A percentile compares a stretch with the other conserved stretches of the same genome.
Conservation (phyloP, 768 basidiomycete genomes). For the Leucosporidium scottii region DNA sequence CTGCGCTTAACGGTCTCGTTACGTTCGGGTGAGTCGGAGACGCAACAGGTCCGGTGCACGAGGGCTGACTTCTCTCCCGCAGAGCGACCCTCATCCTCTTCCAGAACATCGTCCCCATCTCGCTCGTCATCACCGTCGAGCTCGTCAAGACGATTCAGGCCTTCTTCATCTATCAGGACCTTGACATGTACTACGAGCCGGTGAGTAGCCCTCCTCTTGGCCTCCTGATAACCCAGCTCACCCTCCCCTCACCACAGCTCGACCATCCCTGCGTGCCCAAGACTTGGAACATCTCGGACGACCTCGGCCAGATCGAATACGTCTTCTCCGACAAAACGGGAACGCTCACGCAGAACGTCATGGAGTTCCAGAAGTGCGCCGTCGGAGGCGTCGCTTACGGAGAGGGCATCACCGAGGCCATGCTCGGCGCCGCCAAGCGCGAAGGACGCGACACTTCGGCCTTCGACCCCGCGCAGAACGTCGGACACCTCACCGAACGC, state of each 20-base stretch:
- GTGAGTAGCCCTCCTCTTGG: constrained; percentile 26
- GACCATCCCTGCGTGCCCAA: constrained; percentile 88
- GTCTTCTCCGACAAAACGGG: constrained; percentile 90
- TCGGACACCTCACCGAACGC: constrained; percentile 55
- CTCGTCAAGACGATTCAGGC: constrained; percentile 85
- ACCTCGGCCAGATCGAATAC: constrained; percentile 97
- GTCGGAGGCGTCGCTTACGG: constrained; percentile 77
- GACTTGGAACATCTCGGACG: constrained; percentile 91
- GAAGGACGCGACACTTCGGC: constrained; percentile 59
- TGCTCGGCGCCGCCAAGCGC: constrained; percentile 79
- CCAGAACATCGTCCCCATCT: constrained; percentile 97
- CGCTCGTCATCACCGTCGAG: constrained; percentile 95
- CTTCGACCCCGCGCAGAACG: constrained; percentile 64
- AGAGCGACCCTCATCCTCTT: constrained; percentile 91
- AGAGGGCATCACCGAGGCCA: constrained; percentile 91
- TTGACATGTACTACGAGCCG: constrained; percentile 90
- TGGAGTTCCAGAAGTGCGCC: constrained; percentile 97
- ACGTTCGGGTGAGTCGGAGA: constrained; percentile 71
- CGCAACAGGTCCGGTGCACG: not conserved
- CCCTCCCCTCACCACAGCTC: constrained; percentile 42
- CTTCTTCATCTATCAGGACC: constrained; percentile 89
- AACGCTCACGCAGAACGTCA: constrained; percentile 94
- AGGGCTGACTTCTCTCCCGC: constrained; percentile 7
- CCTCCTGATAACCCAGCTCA: not conserved
- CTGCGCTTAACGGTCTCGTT: constrained; percentile 67